Percentiles rank a stretch among this genome's conserved stretches.
Conservation (phyloP, 352 stramenopile genomes). For the Globisporangium camurandrum region DNA sequence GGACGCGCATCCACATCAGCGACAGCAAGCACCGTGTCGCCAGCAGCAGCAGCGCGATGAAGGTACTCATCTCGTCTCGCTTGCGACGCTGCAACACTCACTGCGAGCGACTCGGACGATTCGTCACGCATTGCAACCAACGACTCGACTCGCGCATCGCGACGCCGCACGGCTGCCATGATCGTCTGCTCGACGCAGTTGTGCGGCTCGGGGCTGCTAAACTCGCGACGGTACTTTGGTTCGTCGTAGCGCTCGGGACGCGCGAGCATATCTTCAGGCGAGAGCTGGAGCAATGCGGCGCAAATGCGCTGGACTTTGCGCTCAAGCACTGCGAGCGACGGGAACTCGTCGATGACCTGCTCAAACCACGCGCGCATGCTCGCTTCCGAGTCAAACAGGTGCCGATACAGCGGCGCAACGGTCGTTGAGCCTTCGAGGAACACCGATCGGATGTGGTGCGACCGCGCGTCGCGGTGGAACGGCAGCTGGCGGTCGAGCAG, state of each 20-base stretch:
- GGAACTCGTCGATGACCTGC: slow-evolving; percentile 65
- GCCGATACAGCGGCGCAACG: slow-evolving; percentile 52
- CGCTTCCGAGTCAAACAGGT: slow-evolving; percentile 40
- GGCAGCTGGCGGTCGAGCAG: slow-evolving; percentile 64
- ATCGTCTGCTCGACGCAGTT: slow-evolving; percentile 54
- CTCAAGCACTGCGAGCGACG: slow-evolving; percentile 66
- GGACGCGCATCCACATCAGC: neutral
- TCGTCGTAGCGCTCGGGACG: slow-evolving; percentile 31
- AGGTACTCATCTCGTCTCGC: slow-evolving; percentile 38
- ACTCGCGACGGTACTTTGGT: slow-evolving; percentile 46
- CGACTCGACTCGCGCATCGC: slow-evolving; percentile 22
- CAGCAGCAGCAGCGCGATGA: slow-evolving; percentile 17
- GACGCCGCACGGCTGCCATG: slow-evolving; percentile 24
- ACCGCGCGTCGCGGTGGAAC: slow-evolving; percentile 61
- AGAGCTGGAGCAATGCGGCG: slow-evolving; percentile 22
- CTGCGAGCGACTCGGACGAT: slow-evolving; percentile 13
- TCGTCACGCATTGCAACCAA: neutral
- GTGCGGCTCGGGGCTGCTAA: slow-evolving; percentile 44
- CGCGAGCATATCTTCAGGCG: neutral
- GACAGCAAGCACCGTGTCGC: neutral
- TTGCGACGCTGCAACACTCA: slow-evolving; percentile 28
- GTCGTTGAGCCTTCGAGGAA: slow-evolving; percentile 59
- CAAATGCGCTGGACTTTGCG: slow-evolving; percentile 66
- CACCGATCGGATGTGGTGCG: slow-evolving; percentile 59
- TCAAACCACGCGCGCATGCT: slow-evolving; percentile 51